Conservation (phyloP, 1,284 basidiomycete genomes). For the Ustilago hordei region DNA sequence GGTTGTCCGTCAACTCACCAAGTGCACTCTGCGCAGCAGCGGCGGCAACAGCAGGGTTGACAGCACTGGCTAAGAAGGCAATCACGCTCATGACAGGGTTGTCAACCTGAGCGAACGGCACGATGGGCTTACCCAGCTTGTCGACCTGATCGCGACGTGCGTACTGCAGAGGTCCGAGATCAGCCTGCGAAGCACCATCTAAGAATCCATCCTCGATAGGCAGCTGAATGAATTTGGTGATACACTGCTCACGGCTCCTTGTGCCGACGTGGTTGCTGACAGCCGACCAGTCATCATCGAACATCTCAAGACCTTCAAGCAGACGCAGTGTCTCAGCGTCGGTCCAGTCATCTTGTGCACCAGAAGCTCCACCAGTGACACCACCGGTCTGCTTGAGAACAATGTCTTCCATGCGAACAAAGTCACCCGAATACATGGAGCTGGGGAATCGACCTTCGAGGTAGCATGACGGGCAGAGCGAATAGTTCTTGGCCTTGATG, state of each 20-base stretch:
- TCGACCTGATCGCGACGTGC: conserved; percentile 56
- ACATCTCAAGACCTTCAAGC: conserved; percentile 96
- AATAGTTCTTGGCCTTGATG: conserved; percentile 87
- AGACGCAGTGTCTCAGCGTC: conserved; percentile 90
- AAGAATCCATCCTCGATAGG: conserved; percentile 95
- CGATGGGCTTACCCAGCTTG: conserved; percentile 53
- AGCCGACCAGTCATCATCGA: conserved; percentile 93
- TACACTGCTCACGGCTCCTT: conserved; percentile 90
- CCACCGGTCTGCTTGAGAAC: conserved; percentile 72
- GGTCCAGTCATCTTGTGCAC: conserved; percentile 81
- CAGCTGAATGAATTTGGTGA: conserved; percentile 92
- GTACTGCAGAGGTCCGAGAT: conserved; percentile 83
- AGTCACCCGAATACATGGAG: conserved; percentile 96
- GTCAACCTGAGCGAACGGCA: conserved; percentile 91
- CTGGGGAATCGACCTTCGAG: conserved; percentile 95
- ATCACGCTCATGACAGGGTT: conserved; percentile 99
- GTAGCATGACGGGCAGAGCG: conserved; percentile 78
- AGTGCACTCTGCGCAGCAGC: conserved; percentile 92
- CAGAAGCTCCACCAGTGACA: conserved; percentile 71
- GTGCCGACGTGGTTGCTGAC: conserved; percentile 93
- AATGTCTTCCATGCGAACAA: conserved; percentile 81
- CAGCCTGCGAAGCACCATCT: conserved; percentile 71
- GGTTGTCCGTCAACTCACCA: conserved; percentile 71
- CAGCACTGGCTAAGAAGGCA: conserved; percentile 92
- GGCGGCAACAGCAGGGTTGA: conserved; percentile 89